phyloP scores from a whole-genome alignment of 1,139 yeast species.

The Pichia sp. region DNA sequence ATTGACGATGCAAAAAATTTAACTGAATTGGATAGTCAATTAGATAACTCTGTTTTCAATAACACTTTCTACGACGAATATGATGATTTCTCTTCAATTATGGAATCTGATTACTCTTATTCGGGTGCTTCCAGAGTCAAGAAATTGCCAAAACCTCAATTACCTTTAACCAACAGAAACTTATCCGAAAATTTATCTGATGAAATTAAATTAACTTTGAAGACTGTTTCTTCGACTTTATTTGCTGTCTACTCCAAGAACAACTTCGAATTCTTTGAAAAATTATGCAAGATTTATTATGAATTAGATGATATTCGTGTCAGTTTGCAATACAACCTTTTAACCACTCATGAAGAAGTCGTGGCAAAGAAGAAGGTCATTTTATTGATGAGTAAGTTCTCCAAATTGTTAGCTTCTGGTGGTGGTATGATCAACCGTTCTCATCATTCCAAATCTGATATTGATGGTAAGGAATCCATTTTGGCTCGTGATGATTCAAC shows the following conservation, averaged over 20 bases:
- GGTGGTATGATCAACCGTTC: slow-evolving; percentile 35
- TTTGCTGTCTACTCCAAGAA: slow-evolving; percentile 71
- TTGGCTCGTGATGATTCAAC: slow-evolving; percentile 59
- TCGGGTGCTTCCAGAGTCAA: not conserved
- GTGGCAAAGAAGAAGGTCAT: slow-evolving; percentile 60
- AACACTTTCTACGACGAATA: slow-evolving; percentile 25
- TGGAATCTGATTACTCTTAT: slow-evolving; percentile 5
- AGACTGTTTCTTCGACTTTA: slow-evolving; percentile 59
- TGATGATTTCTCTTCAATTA: slow-evolving; percentile 6
- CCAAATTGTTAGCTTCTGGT: slow-evolving; percentile 57
- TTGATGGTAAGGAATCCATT: slow-evolving; percentile 74
- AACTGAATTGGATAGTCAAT: slow-evolving; percentile 28
- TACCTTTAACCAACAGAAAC: slow-evolving; percentile 47
- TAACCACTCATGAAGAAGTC: slow-evolving; percentile 58
- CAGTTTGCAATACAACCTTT: slow-evolving; percentile 52
- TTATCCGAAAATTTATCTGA: slow-evolving; percentile 46
- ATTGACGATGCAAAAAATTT: slow-evolving; percentile 14
- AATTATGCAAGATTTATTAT: slow-evolving; percentile 50
- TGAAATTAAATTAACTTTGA: slow-evolving; percentile 58
- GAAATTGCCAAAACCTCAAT: slow-evolving; percentile 41
- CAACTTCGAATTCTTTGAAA: slow-evolving; percentile 59
- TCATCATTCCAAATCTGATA: slow-evolving; percentile 43
- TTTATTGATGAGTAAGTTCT: slow-evolving; percentile 58
- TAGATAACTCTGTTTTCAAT: slow-evolving; percentile 32
- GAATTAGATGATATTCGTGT: slow-evolving; percentile 65